A percentile compares a stretch with the other conserved stretches of the same genome.
Evolutionary conservation across 176 grass and related monocot species (phyloP).

Genomic region (Coix lacrymajobi): DNA sequence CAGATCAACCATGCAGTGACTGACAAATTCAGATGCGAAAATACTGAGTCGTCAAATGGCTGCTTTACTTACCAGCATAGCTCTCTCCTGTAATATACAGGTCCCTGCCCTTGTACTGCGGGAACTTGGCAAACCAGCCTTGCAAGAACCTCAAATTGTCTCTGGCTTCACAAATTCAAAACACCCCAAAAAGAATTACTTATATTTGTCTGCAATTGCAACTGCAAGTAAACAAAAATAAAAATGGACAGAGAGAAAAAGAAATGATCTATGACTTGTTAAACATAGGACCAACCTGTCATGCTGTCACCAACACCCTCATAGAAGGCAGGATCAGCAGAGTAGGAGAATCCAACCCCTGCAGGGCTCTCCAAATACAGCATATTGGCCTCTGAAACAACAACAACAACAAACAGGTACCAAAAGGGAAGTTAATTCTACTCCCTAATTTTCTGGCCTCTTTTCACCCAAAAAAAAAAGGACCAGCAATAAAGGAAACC

Average conservation of each 20-base stretch:
- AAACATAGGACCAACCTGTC: constrained; percentile 42
- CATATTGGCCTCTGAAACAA: constrained; percentile 85
- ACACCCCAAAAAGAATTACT: background rate
- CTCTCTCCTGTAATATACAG: constrained; percentile 92
- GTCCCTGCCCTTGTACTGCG: constrained; percentile 67
- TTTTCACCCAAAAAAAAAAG: constrained; percentile 2
- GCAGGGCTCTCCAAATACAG: constrained; percentile 88
- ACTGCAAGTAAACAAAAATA: background rate
- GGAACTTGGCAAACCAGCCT: constrained; percentile 87
- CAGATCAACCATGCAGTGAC: background rate
- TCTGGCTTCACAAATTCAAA: constrained; percentile 51
- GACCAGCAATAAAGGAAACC: background rate
- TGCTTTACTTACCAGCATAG: constrained; percentile 67
- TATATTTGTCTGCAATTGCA: background rate
- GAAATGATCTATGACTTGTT: background rate
- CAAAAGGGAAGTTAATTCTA: background rate
- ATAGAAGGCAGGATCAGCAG: constrained; percentile 63
- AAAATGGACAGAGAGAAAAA: background rate
- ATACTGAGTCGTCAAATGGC: background rate
- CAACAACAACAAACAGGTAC: background rate
- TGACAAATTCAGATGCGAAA: background rate
- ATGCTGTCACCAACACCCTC: constrained; percentile 68
- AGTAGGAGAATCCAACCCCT: constrained; percentile 83
- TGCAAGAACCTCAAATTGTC: constrained; percentile 84
- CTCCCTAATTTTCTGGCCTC: background rate